phyloP scores from a whole-genome alignment of 371 early-diverging fungal genomes.

The Mucor plumbeus region DNA sequence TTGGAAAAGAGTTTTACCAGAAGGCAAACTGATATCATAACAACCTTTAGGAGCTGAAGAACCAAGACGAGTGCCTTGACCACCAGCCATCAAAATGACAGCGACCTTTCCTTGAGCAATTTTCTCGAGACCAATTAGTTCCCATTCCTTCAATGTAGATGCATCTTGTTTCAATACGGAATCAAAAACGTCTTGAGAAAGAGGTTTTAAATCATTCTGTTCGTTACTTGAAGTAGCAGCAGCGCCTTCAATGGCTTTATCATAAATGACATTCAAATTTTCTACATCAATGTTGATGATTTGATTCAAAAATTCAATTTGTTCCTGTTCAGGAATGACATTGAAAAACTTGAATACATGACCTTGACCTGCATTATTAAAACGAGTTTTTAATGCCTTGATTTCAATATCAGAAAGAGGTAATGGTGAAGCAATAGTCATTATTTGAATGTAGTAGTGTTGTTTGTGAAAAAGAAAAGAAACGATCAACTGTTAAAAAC shows the following conservation, averaged over 20 bases:
- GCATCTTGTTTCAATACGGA: conserved; percentile 68
- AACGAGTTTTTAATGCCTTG: conserved; percentile 63
- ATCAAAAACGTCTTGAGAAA: conserved; percentile 78
- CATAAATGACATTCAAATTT: conserved; percentile 80
- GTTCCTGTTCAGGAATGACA: conserved; percentile 61
- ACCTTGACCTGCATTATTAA: conserved; percentile 81
- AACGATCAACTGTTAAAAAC: conserved; percentile 10
- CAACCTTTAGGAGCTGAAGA: conserved; percentile 90
- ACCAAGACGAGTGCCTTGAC: conserved; percentile 90
- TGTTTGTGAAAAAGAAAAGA: conserved; percentile 2
- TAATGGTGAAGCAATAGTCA: conserved; percentile 33
- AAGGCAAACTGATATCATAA: conserved; percentile 90
- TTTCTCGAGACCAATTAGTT: conserved; percentile 71
- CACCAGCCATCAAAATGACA: conserved; percentile 92
- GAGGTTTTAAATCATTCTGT: conserved; percentile 65
- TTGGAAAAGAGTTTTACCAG: conserved; percentile 86
- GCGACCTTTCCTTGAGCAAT: conserved; percentile 92
- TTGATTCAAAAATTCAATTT: conserved; percentile 66
- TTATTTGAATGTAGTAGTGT: conserved; percentile 10
- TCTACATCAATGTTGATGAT: conserved; percentile 79
- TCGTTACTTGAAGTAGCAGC: conserved; percentile 38
- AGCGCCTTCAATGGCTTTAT: conserved; percentile 67
- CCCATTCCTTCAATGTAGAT: conserved; percentile 71
- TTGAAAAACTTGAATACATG: conserved; percentile 90
- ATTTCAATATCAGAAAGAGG: conserved; percentile 43